Evolutionary conservation across 176 grass and related monocot species (phyloP).

Genomic region (Metroxylon sagu): DNA sequence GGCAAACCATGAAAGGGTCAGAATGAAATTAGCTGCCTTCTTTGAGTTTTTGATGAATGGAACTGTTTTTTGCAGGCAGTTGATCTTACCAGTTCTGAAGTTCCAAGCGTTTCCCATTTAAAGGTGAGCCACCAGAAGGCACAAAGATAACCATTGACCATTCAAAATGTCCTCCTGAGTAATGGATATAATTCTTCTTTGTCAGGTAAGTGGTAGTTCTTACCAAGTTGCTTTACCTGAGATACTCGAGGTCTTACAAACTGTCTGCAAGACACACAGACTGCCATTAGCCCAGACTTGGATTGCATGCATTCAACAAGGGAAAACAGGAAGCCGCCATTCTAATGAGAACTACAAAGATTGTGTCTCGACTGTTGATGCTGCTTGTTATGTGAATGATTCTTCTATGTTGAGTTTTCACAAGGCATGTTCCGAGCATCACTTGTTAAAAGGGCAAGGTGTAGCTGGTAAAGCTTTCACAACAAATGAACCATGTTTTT

Average conservation of each 20-base stretch:
- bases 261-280: slow-evolving; percentile 57
- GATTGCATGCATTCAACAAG: slow-evolving; percentile 77
- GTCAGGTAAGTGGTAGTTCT: slow-evolving; percentile 57
- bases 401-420: slow-evolving; percentile 53
- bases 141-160: too few relatives aligned
- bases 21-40: too few relatives aligned
- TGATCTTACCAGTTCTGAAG: slow-evolving; percentile 72
- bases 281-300: slow-evolving; percentile 93
- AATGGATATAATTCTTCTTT: slow-evolving; percentile 25
- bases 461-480: slow-evolving; percentile 69
- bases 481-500: slow-evolving; percentile 77
- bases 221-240: slow-evolving; percentile 83
- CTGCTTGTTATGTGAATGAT: slow-evolving; percentile 64
- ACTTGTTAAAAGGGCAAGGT: slow-evolving; percentile 64
- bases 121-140: slow-evolving; percentile 24
- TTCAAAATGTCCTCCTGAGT: slow-evolving; percentile 16
- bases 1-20: too few relatives aligned
- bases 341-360: slow-evolving; percentile 69
- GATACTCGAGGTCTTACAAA: slow-evolving; percentile 68
- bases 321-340: slow-evolving; percentile 74
- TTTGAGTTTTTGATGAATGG: slow-evolving; percentile 6
- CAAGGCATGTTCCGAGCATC: slow-evolving; percentile 83
- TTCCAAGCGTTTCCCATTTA: slow-evolving; percentile 42
- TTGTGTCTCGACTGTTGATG: slow-evolving; percentile 71
- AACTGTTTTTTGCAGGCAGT: slow-evolving; percentile 55